Base-by-base conservation (phyloP, 139 green algal species). In the Chlamydomonas applanata region DNA sequence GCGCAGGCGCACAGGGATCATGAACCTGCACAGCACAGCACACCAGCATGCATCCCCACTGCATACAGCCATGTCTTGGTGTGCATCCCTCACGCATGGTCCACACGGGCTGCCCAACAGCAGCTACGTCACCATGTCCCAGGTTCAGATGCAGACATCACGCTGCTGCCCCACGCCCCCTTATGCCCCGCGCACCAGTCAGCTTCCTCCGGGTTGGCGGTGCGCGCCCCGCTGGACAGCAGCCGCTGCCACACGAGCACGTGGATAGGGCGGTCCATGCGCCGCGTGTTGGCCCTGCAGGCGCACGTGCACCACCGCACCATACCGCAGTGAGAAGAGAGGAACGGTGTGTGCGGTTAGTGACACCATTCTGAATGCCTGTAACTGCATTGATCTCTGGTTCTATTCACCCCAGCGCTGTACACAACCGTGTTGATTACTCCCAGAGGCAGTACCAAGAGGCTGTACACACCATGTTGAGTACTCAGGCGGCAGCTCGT, bases 211-310 rank as follows among this genome's bases (percentile, higher is more conserved):
- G 68, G 66, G 61, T 85, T 72, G 22, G 66, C 71, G 0, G 79
- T 67, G 19, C 80, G 66, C 0, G 75, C 75, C 0, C 80, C 75
- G 40, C 71, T 82, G 46, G 75, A 67, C 1, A 85, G 66, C 59
- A 85, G 49, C 0, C 80, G 75, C 75, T 85, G 74, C 30, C 67
- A 76, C 30, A 85, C 74, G 30, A 77, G 52, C 33, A 71, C n/a
- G 36, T 82, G 75, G 7, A 65, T 79, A 11, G 65, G 71, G 40
- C 80, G 75, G 67, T 85, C 80, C n/a, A 85, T 49, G 29, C 80
- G 80, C 57, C 73, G 72, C 19, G 59, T 76, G 71, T 85, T 82
- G 30, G 57, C 32, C 79, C 79, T 85, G 71, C 2, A n/a, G 11
- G 27, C 40, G 5, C 14, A 72, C 19, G 62, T 20, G 24, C 14